Evolutionary conservation across 2,329 filamentous ascomycete genomes (phyloP).

Genomic region (Trichoderma guizhouense): DNA sequence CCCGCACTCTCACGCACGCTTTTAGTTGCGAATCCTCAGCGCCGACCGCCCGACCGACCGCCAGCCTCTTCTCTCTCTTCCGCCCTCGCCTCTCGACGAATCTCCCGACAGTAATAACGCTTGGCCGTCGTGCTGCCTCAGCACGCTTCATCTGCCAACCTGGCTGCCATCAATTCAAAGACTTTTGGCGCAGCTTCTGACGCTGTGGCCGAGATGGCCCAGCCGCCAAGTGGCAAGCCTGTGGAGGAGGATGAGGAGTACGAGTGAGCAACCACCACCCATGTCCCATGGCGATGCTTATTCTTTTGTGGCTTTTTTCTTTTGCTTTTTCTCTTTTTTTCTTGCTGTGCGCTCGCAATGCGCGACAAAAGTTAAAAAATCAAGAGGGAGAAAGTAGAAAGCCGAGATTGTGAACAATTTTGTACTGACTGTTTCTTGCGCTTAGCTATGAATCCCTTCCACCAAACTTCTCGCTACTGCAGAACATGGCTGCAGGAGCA

Average conservation of each 20-base stretch:
- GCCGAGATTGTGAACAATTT: not conserved
- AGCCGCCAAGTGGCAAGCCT: slow-evolving; percentile 63
- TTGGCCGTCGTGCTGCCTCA: slow-evolving; percentile 10
- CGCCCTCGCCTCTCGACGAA: not conserved
- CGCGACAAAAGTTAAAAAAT: not conserved
- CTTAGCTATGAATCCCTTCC: slow-evolving; percentile 84
- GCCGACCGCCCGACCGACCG: not conserved
- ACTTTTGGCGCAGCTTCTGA: slow-evolving; percentile 60
- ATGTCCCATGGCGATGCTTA: not conserved
- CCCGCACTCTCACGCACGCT: not conserved
- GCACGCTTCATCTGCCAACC: slow-evolving; percentile 45
- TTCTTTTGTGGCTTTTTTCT: not conserved
- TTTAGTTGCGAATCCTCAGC: not conserved
- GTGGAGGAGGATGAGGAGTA: slow-evolving; percentile 47
- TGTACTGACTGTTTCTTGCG: not conserved
- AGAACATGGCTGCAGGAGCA: slow-evolving; percentile 94
- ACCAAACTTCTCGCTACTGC: slow-evolving; percentile 86
- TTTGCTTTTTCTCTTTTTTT: not conserved
- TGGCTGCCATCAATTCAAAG: slow-evolving; percentile 60
- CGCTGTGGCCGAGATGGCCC: slow-evolving; percentile 68
- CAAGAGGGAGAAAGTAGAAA: not conserved
- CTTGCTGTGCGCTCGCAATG: not conserved
- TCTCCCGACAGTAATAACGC: not conserved
- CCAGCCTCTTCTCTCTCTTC: not conserved
- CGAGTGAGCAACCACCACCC: slow-evolving; percentile 47